Base-by-base conservation (phyloP, 75 land plant species). In the Pinus albicaulis region DNA sequence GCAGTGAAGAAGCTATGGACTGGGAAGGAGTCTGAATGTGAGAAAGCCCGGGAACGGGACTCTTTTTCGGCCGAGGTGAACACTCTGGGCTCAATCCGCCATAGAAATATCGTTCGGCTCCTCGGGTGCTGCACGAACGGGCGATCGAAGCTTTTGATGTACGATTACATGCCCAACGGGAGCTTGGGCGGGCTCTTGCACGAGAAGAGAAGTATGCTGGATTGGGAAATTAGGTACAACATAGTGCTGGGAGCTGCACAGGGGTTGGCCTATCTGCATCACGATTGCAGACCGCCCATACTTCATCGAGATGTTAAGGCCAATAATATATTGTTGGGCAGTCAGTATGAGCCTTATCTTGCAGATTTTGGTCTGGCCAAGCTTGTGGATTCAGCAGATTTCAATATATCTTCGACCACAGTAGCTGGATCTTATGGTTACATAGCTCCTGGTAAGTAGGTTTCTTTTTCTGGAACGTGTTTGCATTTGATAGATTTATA, bases 291-390 rank as follows among this genome's bases (percentile, higher is more conserved):
- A 3, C 94, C 94, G 4, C 71, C 85, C 8, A 94, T 96, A 57
- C 59, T 94, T 44, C 99, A 96, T 78, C 82, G 99, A 5, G 99
- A 96, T 72, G 86, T 96, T 34, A 96, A 93, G 86, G 75, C 97
- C 3, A 89, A 85, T 78, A 96, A 96, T 78, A 89, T 96, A 11
- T 70, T 96, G 38, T 74, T 96, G 23, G 97, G 90, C 1, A 84
- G 89, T 25, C 76, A 89, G 7, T 88, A 82, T 76, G 98, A 93
- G 74, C 83, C 99, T 5, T 93, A 86, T 64, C 75, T 96, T 59
- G 97, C 94, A 22, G 99, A 96, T 61, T 93, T 96, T 44, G 99
- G 99, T 14, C 86, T 96, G 10, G 92, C 99, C 0, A 80, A 89
- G 60, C 76, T 90, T 52, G 77, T 85, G 57, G 89, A 84, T 7